Percentiles rank a stretch among this genome's conserved stretches.
phyloP scores from a whole-genome alignment of 371 early-diverging fungal species.

The Fennellomyces sp. region DNA sequence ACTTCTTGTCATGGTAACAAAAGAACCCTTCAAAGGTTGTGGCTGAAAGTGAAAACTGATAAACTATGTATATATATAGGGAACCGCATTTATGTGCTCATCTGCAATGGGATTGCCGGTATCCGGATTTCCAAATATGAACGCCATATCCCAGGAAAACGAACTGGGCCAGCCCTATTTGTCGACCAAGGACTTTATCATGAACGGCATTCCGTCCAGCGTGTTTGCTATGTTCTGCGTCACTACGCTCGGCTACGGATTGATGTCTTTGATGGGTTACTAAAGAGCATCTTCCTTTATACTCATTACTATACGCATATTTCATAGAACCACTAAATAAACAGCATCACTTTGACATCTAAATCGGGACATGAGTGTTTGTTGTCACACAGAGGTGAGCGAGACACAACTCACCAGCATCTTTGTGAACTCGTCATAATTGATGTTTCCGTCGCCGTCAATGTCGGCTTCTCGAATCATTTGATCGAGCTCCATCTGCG shows the following conservation, averaged over 20 bases:
- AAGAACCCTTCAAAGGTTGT: too few species aligned
- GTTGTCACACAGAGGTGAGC: background rate
- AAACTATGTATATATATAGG: too few species aligned
- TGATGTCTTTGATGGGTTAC: slow-evolving; percentile 57
- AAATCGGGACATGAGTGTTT: too few species aligned
- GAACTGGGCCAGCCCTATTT: slow-evolving; percentile 73
- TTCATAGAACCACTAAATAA: background rate
- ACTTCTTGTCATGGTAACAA: slow-evolving; percentile 82
- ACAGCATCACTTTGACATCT: slow-evolving; percentile 3
- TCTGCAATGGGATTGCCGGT: slow-evolving; percentile 88
- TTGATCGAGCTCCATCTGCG: slow-evolving; percentile 76
- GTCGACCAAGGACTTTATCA: slow-evolving; percentile 71
- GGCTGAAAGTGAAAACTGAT: too few species aligned
- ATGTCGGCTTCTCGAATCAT: slow-evolving; percentile 86
- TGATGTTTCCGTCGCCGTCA: slow-evolving; percentile 85
- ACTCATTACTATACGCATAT: background rate
- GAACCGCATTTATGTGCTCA: slow-evolving; percentile 76
- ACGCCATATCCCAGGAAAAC: slow-evolving; percentile 78
- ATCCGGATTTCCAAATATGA: slow-evolving; percentile 85
- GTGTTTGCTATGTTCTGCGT: slow-evolving; percentile 63
- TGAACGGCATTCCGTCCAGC: slow-evolving; percentile 65
- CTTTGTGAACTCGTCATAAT: slow-evolving; percentile 92
- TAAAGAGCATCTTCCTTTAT: slow-evolving; percentile 16
- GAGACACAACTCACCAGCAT: slow-evolving; percentile 45
- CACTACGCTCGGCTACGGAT: slow-evolving; percentile 58